Evolutionary conservation across 2,329 filamentous ascomycete genomes (phyloP).

Genomic region (Ceratocystis colombiana): DNA sequence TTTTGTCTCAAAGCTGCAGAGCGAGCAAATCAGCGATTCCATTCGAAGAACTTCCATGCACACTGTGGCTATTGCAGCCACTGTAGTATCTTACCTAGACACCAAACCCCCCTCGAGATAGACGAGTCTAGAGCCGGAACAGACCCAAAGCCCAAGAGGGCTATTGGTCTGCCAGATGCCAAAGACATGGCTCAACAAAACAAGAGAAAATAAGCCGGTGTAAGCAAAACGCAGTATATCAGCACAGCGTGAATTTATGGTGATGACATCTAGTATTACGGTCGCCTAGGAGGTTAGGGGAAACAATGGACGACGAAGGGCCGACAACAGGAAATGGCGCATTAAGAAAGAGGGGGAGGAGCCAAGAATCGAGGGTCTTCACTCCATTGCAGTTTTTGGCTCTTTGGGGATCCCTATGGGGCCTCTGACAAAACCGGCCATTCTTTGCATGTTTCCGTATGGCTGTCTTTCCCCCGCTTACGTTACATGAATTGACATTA

Average conservation of each 20-base stretch:
- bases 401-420: no score
- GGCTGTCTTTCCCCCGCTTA: not conserved
- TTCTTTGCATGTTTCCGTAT: not conserved
- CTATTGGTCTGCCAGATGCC: slow-evolving; percentile 11
- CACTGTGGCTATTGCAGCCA: not conserved
- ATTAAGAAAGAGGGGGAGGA: not conserved
- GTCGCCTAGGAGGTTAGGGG: not conserved
- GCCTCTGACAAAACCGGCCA: no score
- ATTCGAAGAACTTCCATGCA: not conserved
- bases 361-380: not conserved
- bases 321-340: not conserved
- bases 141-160: slow-evolving; percentile 14
- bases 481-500: not conserved
- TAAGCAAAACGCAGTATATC: not conserved
- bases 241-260: not conserved
- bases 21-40: not conserved
- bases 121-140: not conserved
- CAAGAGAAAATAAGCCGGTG: not conserved
- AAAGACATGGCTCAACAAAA: not conserved
- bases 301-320: not conserved
- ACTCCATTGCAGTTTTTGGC: not conserved
- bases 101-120: not conserved
- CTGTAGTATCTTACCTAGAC: not conserved
- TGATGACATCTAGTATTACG: not conserved
- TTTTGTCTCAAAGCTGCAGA: not conserved